Evolutionary conservation across 2,329 filamentous ascomycete species (phyloP).

Genomic region (Penicillium freii): DNA sequence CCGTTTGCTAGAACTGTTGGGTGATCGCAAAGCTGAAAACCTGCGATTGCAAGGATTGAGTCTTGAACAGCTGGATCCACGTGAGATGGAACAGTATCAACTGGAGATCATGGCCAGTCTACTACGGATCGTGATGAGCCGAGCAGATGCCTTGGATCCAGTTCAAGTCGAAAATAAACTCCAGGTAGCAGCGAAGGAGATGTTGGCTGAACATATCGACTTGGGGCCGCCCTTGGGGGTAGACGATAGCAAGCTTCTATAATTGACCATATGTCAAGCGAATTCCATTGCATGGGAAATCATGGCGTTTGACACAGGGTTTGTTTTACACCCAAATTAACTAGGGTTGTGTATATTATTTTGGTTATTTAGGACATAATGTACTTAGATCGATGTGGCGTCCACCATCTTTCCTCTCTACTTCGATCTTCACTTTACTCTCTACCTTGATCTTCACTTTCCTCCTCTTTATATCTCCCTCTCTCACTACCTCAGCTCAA

Average conservation of each 20-base stretch:
- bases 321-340: not conserved
- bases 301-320: not conserved
- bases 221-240: constrained; percentile 31
- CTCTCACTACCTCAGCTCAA: too few species aligned
- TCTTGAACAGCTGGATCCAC: constrained; percentile 37
- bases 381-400: not conserved
- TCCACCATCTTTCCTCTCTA: not conserved
- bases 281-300: not conserved
- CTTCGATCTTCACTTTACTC: not conserved
- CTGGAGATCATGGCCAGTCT: constrained; percentile 45
- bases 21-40: constrained; percentile 35
- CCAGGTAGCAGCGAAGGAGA: constrained; percentile 36
- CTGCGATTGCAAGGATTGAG: constrained; percentile 34
- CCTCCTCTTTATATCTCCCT: not conserved
- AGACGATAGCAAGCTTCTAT: constrained; percentile 28
- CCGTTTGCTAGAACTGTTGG: constrained; percentile 46
- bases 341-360: constrained; percentile 7
- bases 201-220: constrained; percentile 36
- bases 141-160: constrained; percentile 27
- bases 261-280: not conserved
- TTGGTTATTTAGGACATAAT: not conserved
- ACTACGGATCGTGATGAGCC: constrained; percentile 42
- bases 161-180: constrained; percentile 37
- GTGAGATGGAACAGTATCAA: constrained; percentile 41
- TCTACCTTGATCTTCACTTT: not conserved